A percentile compares a stretch with the other conserved stretches of the same genome.
phyloP scores from a whole-genome alignment of 2,329 filamentous ascomycete genomes.

The Didymella lethalis region DNA sequence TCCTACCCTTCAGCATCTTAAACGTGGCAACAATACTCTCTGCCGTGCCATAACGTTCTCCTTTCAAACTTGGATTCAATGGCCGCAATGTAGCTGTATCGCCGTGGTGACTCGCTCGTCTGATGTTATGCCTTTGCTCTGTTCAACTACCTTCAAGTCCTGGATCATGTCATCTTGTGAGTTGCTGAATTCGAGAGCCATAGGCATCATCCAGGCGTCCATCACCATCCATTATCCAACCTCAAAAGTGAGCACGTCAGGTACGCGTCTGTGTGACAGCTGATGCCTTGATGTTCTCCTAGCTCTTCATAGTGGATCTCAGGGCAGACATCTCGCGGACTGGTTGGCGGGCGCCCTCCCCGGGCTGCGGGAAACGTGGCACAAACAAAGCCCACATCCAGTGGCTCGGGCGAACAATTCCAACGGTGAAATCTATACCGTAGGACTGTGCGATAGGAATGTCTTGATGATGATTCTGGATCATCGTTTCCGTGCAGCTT shows the following conservation, averaged over 20 bases:
- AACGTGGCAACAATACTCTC: neutral
- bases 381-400: neutral
- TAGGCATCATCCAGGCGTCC: neutral
- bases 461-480: neutral
- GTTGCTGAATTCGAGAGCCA: neutral
- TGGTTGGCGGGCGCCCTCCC: neutral
- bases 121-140: neutral
- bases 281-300: neutral
- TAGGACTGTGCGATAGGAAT: neutral
- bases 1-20: too few relatives aligned
- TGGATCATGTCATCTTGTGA: neutral
- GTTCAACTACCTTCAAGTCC: neutral
- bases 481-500: neutral
- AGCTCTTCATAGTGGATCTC: neutral
- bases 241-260: neutral
- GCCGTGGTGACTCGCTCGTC: neutral
- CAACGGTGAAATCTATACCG: neutral
- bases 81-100: neutral
- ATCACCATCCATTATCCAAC: neutral
- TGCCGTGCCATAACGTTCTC: neutral
- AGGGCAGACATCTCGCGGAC: neutral
- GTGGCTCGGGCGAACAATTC: neutral
- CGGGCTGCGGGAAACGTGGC: neutral
- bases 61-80: neutral
- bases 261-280: neutral